Percentiles rank a stretch among this genome's conserved stretches.
Evolutionary conservation across 1,284 basidiomycete species (phyloP).

Genomic region (Microbotryum lychnidis-dioicae): DNA sequence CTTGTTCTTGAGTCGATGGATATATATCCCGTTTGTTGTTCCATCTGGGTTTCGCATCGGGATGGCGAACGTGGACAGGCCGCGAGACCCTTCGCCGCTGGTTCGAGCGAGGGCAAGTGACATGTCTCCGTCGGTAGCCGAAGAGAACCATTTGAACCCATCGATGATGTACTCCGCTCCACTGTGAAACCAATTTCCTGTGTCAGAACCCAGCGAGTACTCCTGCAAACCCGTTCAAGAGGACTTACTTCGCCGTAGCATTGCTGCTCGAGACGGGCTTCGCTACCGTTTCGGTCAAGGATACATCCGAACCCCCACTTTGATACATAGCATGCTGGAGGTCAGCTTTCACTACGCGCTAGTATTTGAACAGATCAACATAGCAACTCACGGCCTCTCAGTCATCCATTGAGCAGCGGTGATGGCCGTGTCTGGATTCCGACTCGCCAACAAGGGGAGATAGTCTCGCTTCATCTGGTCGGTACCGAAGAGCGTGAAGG

Average conservation of each 20-base stretch:
- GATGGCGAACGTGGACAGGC: slow-evolving; percentile 62
- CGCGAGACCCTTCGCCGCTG: slow-evolving; percentile 52
- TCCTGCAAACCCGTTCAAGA: no score
- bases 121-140: slow-evolving; percentile 66
- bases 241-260: no score
- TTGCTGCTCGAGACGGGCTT: slow-evolving; percentile 21
- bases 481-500: slow-evolving; percentile 59
- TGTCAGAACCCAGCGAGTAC: no score
- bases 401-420: slow-evolving; percentile 80
- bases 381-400: slow-evolving; percentile 45
- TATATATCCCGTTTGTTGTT: slow-evolving; percentile 56
- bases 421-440: slow-evolving; percentile 55
- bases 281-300: slow-evolving; percentile 63
- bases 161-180: slow-evolving; percentile 52
- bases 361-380: background rate
- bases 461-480: slow-evolving; percentile 52
- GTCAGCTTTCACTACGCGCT: background rate
- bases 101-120: slow-evolving; percentile 65
- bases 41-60: slow-evolving; percentile 43
- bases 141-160: slow-evolving; percentile 74
- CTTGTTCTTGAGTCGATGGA: slow-evolving; percentile 71
- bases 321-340: slow-evolving; percentile 43
- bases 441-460: slow-evolving; percentile 48
- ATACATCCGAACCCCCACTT: slow-evolving; percentile 67
- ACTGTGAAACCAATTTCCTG: no score